These are phyloP conservation scores for Aspergillus cejpii DNA, from an alignment of 2,329 filamentous ascomycete species.

Conservation along the genomic window DNA sequence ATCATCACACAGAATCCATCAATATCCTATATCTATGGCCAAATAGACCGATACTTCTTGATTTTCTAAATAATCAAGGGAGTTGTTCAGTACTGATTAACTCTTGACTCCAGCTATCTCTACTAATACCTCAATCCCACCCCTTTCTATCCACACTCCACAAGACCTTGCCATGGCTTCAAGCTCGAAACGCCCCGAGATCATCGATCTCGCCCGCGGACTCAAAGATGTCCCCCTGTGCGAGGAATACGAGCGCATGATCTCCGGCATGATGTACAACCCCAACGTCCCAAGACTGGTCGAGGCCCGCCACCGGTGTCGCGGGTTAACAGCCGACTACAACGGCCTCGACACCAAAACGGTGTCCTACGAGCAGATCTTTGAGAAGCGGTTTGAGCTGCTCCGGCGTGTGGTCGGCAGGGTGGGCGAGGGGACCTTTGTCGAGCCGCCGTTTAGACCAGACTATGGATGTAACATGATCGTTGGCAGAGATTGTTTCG, in stretches of 20 bases:
- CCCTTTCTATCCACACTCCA: background rate
- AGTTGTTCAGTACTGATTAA: too few relatives aligned
- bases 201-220: slow-evolving; percentile 26
- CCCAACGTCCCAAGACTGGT: slow-evolving; percentile 20
- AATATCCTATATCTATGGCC: too few relatives aligned
- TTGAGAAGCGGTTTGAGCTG: slow-evolving; percentile 21
- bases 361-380: slow-evolving; percentile 24
- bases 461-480: slow-evolving; percentile 32
- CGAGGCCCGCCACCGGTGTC: slow-evolving; percentile 27
- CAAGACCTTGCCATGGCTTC: slow-evolving; percentile 15
- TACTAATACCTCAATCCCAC: too few relatives aligned
- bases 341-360: slow-evolving; percentile 26
- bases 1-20: background rate
- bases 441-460: slow-evolving; percentile 28
- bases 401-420: slow-evolving; percentile 24
- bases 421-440: slow-evolving; percentile 25
- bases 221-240: slow-evolving; percentile 24
- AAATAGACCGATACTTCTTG: too few relatives aligned
- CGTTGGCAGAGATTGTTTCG: slow-evolving; percentile 28
- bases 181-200: slow-evolving; percentile 24
- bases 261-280: slow-evolving; percentile 35
- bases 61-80: background rate
- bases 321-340: slow-evolving; percentile 24
- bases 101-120: too few relatives aligned
- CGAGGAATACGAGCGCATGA: slow-evolving; percentile 34